Conservation (phyloP, 2,329 filamentous ascomycete species). For the Diaporthe citrichinensis region DNA sequence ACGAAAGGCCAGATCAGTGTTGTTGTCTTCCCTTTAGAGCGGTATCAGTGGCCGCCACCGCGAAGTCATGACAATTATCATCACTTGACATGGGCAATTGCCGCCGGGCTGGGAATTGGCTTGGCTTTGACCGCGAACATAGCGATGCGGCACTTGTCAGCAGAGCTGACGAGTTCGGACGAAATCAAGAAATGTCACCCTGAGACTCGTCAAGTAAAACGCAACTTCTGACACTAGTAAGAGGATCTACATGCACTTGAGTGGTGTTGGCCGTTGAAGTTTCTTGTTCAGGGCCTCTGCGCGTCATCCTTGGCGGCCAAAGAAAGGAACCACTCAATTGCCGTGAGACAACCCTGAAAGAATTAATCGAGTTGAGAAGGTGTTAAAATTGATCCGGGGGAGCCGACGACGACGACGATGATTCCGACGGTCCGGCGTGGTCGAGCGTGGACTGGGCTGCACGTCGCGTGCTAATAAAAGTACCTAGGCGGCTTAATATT, state of each 20-base stretch:
- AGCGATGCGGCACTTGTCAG: neutral
- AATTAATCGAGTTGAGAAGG: neutral
- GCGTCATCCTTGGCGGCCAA: conserved; percentile 9
- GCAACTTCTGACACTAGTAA: conserved; percentile 12
- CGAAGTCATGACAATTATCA: neutral
- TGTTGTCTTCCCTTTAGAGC: neutral
- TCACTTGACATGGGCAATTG: neutral
- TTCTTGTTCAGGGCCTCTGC: neutral
- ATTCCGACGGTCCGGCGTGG: neutral
- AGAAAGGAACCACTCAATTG: conserved; percentile 7
- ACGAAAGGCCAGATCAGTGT: neutral
- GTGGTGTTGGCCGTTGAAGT: neutral
- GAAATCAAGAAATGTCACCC: conserved; percentile 1
- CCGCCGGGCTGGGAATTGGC: neutral
- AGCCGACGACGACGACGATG: neutral
- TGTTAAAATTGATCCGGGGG: neutral
- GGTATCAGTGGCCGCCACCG: neutral
- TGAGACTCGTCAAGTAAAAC: conserved; percentile 20
- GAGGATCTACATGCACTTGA: conserved; percentile 2
- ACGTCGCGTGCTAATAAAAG: conserved; percentile 24
- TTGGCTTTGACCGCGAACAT: neutral
- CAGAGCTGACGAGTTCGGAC: conserved; percentile 19
- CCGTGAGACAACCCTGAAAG: neutral
- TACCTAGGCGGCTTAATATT: conserved; percentile 6
- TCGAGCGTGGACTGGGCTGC: neutral